Base-by-base conservation (phyloP, 1,139 yeast species). In the Petasospora fabianii region DNA sequence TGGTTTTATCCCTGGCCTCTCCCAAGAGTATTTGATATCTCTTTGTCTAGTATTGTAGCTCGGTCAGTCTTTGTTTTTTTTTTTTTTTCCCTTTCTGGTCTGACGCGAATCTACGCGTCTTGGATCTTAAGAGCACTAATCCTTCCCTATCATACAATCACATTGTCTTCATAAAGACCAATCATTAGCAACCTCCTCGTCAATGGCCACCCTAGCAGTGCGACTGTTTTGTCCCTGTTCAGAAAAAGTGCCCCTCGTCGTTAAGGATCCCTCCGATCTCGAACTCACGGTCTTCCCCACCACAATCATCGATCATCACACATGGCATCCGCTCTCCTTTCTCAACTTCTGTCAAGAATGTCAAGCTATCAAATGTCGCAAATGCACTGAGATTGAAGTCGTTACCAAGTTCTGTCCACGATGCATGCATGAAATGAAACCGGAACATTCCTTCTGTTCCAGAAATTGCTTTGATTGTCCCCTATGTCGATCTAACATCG, bases 401-500 rank as follows among this genome's bases (percentile, higher is more conserved):
- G 43, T 41, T 4, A 29, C 41, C 2, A 53, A 53, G 38, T 54
- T 34, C 32, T 54, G 58, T 21, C 55, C 57, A 3, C 30, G 46
- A 9, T 54, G 58, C 28, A 46, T 53, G 51, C 35, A 38, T 7
- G 51, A 41, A 22, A 49, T 49, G 53, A 48, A 46, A 26, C 43
- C 48, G 1, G 56, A 53, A 12, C 41, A 51, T 30, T 39, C 41
- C 1, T 36, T 34, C 21, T 54, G 58, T 32, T 45, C 56, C 1
- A 42, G 50, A 29, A 53, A 49, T 32, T 54, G 58, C 29, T 46
- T 52, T 30, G 49, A 48, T 19, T 54, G 58, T 37, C 58, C 58
- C 1, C 5, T 39, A 3, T 54, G 58, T 35, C 36, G 29, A 6
- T 30, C 40, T 1, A 42, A 42, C 27, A 26, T 50, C 6, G 18